Evolutionary conservation across 306 rosid species (phyloP), one percentile per base, ranked within the genome.

Genomic region (Quercus glauca): DNA sequence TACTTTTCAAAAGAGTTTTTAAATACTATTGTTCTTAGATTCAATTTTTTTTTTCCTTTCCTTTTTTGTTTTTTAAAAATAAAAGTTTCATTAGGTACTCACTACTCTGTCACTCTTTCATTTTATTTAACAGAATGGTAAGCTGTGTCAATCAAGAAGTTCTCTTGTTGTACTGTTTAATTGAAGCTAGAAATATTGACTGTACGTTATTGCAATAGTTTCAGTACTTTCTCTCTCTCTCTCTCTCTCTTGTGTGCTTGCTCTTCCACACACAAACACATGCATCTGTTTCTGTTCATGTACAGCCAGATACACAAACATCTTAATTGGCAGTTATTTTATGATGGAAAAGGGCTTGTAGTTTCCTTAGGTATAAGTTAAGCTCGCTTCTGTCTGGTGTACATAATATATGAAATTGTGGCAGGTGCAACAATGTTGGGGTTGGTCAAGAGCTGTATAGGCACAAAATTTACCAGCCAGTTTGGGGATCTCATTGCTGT

Each of bases 401-500:
- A 19, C 70, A 29, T 80, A 70, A 76, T 80, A 79, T 73, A 73
- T 85, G 70, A 33, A 71, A 82, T 84, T 77, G 55, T 78, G 82
- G 85, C 88, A 96, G 99, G 98, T 80, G 82, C 79, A 72, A 82
- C 92, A 78, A 85, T 96, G 96, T 83, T 96, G 86, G 97, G 96
- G 77, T 87, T 96, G 76, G 97, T 96, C 15, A 96, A 90, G 84
- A 93, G 99, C 86, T 93, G 99, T 87, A 92, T 94, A 6, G 97
- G 99, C 52, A 96, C 99, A 79, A 96, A 96, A 76, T 96, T 96
- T 79, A 96, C 99, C 1, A 76, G 97, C 78, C 99, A 96, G 83
- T 96, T 93, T 52, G 99, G 99, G 57, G 97, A 96, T 86, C 81
- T 96, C 68, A 91, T 96, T 85, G 99, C 99, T 87, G 99, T 96